Evolutionary conservation across 768 basidiomycete species (phyloP).

Genomic region (Trametes cubensis): DNA sequence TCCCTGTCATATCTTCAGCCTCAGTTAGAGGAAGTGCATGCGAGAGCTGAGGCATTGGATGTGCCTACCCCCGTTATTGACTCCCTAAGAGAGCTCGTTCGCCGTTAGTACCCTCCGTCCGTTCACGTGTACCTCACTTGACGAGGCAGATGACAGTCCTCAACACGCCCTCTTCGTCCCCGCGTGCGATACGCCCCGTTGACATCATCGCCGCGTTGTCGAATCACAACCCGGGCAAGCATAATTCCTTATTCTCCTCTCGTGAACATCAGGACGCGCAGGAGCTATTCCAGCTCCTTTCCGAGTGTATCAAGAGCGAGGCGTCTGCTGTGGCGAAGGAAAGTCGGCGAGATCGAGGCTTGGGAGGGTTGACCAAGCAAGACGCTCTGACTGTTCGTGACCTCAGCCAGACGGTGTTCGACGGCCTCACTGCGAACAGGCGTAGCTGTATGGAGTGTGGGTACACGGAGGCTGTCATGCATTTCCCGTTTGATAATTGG

Average conservation of each 20-base stretch:
- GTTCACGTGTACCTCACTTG: slow-evolving; percentile 11
- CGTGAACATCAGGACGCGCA: slow-evolving; percentile 98
- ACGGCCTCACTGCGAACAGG: slow-evolving; percentile 88
- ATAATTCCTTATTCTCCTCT: slow-evolving; percentile 74
- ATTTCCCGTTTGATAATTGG: slow-evolving; percentile 85
- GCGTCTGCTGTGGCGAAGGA: slow-evolving; percentile 73
- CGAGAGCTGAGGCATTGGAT: slow-evolving; percentile 76
- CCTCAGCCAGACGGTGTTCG: slow-evolving; percentile 74
- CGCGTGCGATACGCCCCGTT: slow-evolving; percentile 68
- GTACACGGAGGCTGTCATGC: slow-evolving; percentile 94
- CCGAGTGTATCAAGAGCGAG: slow-evolving; percentile 89
- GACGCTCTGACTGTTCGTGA: slow-evolving; percentile 35
- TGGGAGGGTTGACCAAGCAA: slow-evolving; percentile 54
- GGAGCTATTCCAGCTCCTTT: slow-evolving; percentile 93
- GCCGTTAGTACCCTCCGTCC: slow-evolving; percentile 47
- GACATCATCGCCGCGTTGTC: slow-evolving; percentile 74
- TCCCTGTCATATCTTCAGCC: slow-evolving; percentile 83
- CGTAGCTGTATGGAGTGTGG: slow-evolving; percentile 88
- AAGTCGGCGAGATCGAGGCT: slow-evolving; percentile 67
- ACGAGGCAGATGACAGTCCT: slow-evolving; percentile 48
- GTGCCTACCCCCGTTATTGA: slow-evolving; percentile 88
- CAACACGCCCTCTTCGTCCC: slow-evolving; percentile 61
- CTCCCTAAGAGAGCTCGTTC: slow-evolving; percentile 69
- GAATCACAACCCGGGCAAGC: slow-evolving; percentile 51
- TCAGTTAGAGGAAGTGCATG: slow-evolving; percentile 74